Conservation (phyloP, 164 flowering plant species). For the Chimonanthus salicifolius region DNA sequence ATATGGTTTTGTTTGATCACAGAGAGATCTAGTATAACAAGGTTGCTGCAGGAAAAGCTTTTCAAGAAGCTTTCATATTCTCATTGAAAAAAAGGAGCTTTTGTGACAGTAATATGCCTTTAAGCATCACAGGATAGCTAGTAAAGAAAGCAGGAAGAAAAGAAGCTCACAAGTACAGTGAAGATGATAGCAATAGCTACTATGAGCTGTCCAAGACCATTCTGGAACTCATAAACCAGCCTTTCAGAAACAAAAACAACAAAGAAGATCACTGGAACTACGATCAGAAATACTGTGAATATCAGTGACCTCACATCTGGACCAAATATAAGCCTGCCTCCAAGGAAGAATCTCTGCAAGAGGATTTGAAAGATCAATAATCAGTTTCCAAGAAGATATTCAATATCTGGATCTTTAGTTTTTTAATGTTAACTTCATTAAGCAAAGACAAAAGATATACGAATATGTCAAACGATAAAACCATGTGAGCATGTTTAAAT, state of each 20-base stretch:
- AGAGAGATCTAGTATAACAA: no score
- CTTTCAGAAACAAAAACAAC: conserved; percentile 39
- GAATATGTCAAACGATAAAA: background rate
- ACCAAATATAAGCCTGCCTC: conserved; percentile 75
- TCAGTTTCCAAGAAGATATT: background rate
- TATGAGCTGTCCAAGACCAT: conserved; percentile 31
- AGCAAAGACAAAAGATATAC: background rate
- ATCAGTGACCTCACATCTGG: conserved; percentile 62
- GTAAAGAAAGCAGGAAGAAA: background rate
- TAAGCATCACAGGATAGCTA: background rate
- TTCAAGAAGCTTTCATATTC: background rate
- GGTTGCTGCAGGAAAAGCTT: background rate
- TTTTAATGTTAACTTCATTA: background rate
- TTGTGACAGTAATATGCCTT: background rate
- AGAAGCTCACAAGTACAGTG: conserved; percentile 46
- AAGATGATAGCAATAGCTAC: conserved; percentile 33
- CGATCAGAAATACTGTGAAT: conserved; percentile 44
- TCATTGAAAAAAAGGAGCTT: background rate
- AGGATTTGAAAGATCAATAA: background rate
- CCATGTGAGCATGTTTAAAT: background rate
- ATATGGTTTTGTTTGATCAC: no score
- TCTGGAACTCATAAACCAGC: conserved; percentile 36
- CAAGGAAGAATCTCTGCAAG: conserved; percentile 60
- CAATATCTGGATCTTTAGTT: background rate
- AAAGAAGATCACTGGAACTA: conserved; percentile 47